Conservation (phyloP, 352 stramenopile species). For the Albugo laibachii region DNA sequence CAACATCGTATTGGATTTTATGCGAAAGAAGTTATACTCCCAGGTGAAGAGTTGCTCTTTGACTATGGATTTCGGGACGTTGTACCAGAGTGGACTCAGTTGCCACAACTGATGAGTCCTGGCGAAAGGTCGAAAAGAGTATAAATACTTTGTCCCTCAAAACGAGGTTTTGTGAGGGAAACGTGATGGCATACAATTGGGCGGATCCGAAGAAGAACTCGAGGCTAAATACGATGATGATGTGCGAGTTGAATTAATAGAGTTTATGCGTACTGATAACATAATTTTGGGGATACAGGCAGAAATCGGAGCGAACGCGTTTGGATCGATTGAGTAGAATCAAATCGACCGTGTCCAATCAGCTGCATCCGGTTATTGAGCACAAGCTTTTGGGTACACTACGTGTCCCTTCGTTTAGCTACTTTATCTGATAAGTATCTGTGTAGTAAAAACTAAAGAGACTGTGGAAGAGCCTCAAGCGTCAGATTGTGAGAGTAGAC, state of each 20-base stretch:
- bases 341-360: slow-evolving; percentile 59
- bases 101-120: slow-evolving; percentile 21
- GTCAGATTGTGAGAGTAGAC: too few relatives aligned
- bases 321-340: slow-evolving; percentile 52
- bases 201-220: slow-evolving; percentile 65
- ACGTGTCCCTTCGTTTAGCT: background rate
- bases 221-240: slow-evolving; percentile 41
- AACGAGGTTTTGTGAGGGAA: background rate
- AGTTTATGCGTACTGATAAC: background rate
- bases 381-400: slow-evolving; percentile 45
- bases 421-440: too few relatives aligned
- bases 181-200: slow-evolving; percentile 67
- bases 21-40: slow-evolving; percentile 70
- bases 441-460: too few relatives aligned
- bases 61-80: slow-evolving; percentile 69
- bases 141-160: background rate
- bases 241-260: slow-evolving; percentile 16
- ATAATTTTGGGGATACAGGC: slow-evolving; percentile 12
- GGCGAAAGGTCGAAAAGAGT: slow-evolving; percentile 1
- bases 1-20: slow-evolving; percentile 88
- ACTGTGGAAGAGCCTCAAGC: too few relatives aligned
- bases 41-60: slow-evolving; percentile 75
- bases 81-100: slow-evolving; percentile 46
- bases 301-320: slow-evolving; percentile 38
- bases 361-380: slow-evolving; percentile 36